Base-by-base conservation (phyloP, 176 grass and related monocot species). In the Aegilops bicornis region DNA sequence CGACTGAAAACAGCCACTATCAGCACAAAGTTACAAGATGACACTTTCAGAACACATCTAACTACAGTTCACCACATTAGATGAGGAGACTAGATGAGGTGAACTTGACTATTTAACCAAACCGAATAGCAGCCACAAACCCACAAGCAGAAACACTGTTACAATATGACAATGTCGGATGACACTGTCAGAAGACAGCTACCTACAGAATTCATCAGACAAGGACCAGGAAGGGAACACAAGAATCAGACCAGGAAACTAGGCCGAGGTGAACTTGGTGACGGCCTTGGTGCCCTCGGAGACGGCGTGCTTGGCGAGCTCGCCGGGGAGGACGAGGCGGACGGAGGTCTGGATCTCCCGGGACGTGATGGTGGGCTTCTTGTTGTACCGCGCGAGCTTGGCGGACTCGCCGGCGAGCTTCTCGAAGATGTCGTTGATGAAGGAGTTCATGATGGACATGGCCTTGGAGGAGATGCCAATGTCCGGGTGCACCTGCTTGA, bases 381-480 rank as follows among this genome's bases (percentile, higher is more conserved):
- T 92, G 80, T 92, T 92, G 84, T 92, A 92, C 1, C 87, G 1
- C 3, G 91, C 87, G 3, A 92, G 91, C 2, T 3, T 16, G 0
- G 88, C 68, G 0, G 85, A 81, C 70, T 94, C 89, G 27, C 59
- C 32, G 3, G 88, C 88, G 7, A 97, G 82, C 90, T 97, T 97
- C 92, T 97, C 90, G 66, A 93, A 95, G 73, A 95, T 93, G 69
- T 95, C 91, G 84, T 95, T 93, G 84, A 95, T 93, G 82, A 97
- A 97, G 24, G 91, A 95, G 81, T 97, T 97, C 95, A 97, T 97
- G 85, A 95, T 97, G 79, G 88, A 87, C 95, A 97, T 97, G 82
- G 92, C 95, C 91, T 97, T 97, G 91, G 90, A 92, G 22, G 92
- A 95, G 89, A 97, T 90, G 27, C 87, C 95, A 52, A 97, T 91